Evolutionary conservation across 352 stramenopile genomes (phyloP).

Genomic region (Pythium sp.): DNA sequence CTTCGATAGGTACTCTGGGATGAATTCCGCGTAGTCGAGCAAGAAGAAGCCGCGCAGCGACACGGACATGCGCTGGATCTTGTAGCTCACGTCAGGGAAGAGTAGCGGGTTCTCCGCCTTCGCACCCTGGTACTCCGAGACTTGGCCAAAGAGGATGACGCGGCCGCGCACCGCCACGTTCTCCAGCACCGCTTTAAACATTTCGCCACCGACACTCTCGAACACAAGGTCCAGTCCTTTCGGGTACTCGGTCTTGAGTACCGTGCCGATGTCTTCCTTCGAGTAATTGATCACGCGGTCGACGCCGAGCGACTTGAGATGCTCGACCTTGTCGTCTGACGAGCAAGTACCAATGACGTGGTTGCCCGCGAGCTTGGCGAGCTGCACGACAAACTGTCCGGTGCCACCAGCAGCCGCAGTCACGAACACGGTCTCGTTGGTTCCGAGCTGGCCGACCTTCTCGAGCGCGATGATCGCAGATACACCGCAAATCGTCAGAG

Average conservation of each 20-base stretch:
- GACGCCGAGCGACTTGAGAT: constrained; percentile 44
- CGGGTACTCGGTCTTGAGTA: constrained; percentile 50
- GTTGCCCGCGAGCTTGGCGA: constrained; percentile 69
- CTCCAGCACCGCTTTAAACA: constrained; percentile 33
- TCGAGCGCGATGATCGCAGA: constrained; percentile 41
- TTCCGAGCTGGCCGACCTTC: constrained; percentile 31
- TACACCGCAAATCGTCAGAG: constrained; percentile 36
- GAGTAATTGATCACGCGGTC: constrained; percentile 76
- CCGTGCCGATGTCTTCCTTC: constrained; percentile 42
- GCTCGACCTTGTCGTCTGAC: constrained; percentile 72
- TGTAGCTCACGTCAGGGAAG: constrained; percentile 9
- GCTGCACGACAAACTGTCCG: constrained; percentile 67
- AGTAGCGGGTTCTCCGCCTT: constrained; percentile 10
- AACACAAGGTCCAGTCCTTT: constrained; percentile 42
- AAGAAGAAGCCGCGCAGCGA: constrained; percentile 36
- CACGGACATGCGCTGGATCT: constrained; percentile 23
- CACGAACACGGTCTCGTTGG: constrained; percentile 40
- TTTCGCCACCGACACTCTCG: constrained; percentile 40
- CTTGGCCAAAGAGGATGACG: constrained; percentile 39
- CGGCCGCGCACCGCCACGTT: constrained; percentile 29
- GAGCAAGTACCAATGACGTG: constrained; percentile 62
- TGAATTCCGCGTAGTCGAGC: constrained; percentile 28
- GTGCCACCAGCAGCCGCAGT: constrained; percentile 49
- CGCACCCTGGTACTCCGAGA: constrained; percentile 48
- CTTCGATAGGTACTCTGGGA: constrained; percentile 34